Evolutionary conservation across 2,329 filamentous ascomycete genomes (phyloP).

Genomic region (Boeremia exigua): DNA sequence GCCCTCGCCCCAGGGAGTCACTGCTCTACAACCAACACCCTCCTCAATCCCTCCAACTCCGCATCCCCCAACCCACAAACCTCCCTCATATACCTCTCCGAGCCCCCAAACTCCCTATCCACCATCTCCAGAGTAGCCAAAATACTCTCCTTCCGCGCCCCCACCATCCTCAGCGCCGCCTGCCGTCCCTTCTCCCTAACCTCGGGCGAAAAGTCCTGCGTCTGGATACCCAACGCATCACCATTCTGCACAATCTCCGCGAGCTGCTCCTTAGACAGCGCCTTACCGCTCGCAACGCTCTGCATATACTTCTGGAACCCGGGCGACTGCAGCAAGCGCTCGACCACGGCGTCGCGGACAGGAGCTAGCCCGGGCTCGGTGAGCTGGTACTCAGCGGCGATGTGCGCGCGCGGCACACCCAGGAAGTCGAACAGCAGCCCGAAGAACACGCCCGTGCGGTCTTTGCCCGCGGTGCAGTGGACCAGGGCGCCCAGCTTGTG

Average conservation of each 20-base stretch:
- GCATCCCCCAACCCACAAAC: slow-evolving; percentile 64
- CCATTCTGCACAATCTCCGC: slow-evolving; percentile 51
- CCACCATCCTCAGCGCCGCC: slow-evolving; percentile 45
- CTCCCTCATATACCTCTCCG: slow-evolving; percentile 67
- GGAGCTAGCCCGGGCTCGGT: slow-evolving; percentile 66
- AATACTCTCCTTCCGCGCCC: slow-evolving; percentile 59
- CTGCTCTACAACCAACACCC: slow-evolving; percentile 27
- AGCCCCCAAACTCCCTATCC: slow-evolving; percentile 65
- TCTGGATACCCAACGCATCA: slow-evolving; percentile 21
- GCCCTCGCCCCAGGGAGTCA: slow-evolving; percentile 9
- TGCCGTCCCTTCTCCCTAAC: slow-evolving; percentile 29
- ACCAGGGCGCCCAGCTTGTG: slow-evolving; percentile 62
- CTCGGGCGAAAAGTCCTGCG: slow-evolving; percentile 51
- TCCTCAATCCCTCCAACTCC: slow-evolving; percentile 59
- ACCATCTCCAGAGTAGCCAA: slow-evolving; percentile 60
- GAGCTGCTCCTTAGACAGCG: slow-evolving; percentile 56
- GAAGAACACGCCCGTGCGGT: slow-evolving; percentile 74
- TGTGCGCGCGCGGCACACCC: slow-evolving; percentile 64
- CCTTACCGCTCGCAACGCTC: slow-evolving; percentile 14
- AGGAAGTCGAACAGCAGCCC: slow-evolving; percentile 70
- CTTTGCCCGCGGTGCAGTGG: slow-evolving; percentile 80
- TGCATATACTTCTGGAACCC: slow-evolving; percentile 36
- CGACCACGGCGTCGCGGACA: slow-evolving; percentile 55
- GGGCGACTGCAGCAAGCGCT: slow-evolving; percentile 53
- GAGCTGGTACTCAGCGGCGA: slow-evolving; percentile 70